Percentiles rank a stretch among this genome's conserved stretches.
phyloP scores from a whole-genome alignment of 2,329 filamentous ascomycete species.

The Arthrinium puccinioides region DNA sequence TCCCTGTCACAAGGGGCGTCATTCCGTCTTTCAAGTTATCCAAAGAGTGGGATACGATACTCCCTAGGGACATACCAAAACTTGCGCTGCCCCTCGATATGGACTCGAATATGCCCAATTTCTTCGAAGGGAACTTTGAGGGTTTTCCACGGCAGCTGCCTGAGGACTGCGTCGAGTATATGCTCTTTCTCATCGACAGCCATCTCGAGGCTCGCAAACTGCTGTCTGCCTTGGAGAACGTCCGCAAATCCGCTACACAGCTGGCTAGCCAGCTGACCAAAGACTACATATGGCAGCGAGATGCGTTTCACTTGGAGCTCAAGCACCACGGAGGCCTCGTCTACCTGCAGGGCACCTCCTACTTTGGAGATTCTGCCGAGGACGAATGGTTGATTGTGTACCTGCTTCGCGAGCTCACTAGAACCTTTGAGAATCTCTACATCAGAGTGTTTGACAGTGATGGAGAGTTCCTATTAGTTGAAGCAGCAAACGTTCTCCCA shows the following conservation, averaged over 20 bases:
- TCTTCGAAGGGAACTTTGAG: constrained; percentile 20
- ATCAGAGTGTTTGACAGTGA: constrained; percentile 78
- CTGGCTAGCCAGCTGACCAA: constrained; percentile 60
- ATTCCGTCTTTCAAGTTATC: too few species aligned
- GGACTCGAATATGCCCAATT: constrained; percentile 16
- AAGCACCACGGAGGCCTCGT: constrained; percentile 48
- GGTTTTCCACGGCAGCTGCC: constrained; percentile 43
- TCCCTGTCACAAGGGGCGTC: too few species aligned
- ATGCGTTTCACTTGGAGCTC: constrained; percentile 64
- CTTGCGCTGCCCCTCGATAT: too few species aligned
- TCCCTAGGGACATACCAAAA: too few species aligned
- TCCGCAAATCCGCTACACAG: constrained; percentile 62
- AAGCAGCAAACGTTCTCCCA: constrained; percentile 82
- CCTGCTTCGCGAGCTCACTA: constrained; percentile 74
- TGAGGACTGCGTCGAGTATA: constrained; percentile 83
- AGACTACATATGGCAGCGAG: constrained; percentile 93
- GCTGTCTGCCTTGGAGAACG: constrained; percentile 59
- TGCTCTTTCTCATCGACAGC: constrained; percentile 63
- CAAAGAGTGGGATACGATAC: too few species aligned
- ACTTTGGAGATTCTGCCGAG: constrained; percentile 90
- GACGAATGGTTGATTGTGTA: constrained; percentile 98
- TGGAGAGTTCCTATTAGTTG: constrained; percentile 90
- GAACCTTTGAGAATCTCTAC: constrained; percentile 67
- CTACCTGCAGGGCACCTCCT: constrained; percentile 70
- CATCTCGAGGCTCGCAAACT: constrained; percentile 47